Conservation (phyloP, 768 basidiomycete species). For the Hericium coralloides region DNA sequence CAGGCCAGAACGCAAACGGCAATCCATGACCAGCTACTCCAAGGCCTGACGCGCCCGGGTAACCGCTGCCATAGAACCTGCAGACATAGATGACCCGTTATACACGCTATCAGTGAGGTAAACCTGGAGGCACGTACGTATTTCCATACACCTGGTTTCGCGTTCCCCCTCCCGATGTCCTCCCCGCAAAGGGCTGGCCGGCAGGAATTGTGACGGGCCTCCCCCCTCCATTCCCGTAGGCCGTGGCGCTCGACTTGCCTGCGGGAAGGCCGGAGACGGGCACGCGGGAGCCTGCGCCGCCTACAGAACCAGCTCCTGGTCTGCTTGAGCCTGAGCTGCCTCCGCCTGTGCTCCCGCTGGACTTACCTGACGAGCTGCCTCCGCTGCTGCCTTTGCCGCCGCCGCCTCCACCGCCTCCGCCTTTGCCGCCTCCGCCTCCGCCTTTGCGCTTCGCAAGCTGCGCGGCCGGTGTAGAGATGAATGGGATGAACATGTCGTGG, state of each 20-base stretch:
- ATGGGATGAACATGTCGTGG: neutral
- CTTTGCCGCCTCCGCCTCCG: conserved; percentile 5
- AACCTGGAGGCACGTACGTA: conserved; percentile 6
- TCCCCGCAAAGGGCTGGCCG: conserved; percentile 17
- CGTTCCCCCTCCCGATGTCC: conserved; percentile 17
- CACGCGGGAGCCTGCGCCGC: neutral
- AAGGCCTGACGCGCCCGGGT: conserved; percentile 9
- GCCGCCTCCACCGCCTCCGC: conserved; percentile 1
- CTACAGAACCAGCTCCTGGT: neutral
- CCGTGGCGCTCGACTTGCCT: conserved; percentile 4
- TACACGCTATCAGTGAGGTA: neutral
- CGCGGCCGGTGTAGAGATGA: neutral
- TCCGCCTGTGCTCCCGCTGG: conserved; percentile 1
- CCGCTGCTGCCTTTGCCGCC: conserved; percentile 4
- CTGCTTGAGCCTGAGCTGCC: neutral
- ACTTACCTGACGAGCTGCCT: neutral
- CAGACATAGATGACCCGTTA: neutral
- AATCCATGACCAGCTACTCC: conserved; percentile 14
- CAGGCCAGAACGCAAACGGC: conserved; percentile 21
- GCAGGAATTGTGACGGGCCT: conserved; percentile 10
- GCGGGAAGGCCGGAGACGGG: neutral
- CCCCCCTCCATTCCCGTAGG: conserved; percentile 17
- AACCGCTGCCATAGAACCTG: conserved; percentile 22
- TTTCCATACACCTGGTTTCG: conserved; percentile 16
- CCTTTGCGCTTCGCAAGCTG: conserved; percentile 4